A percentile compares a stretch with the other conserved stretches of the same genome.
Evolutionary conservation across 768 basidiomycete genomes (phyloP).

Genomic region (Mycena leptocephala): DNA sequence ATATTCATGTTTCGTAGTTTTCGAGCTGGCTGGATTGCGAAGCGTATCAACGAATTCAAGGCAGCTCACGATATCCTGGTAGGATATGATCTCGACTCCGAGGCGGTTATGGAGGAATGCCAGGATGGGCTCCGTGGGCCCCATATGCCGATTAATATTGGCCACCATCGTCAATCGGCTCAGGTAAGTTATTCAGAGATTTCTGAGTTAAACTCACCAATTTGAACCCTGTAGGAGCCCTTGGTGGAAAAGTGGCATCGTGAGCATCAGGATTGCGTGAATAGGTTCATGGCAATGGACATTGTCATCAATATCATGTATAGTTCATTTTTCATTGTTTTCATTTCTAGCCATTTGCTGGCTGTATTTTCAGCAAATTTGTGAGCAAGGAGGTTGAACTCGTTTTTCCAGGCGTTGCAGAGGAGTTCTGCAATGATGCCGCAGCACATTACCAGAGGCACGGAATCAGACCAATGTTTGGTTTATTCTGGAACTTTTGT

Average conservation of each 20-base stretch:
- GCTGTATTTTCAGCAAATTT: too few relatives aligned
- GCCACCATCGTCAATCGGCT: conserved; percentile 1
- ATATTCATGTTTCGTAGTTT: too few relatives aligned
- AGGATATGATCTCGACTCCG: too few relatives aligned
- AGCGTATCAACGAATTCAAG: too few relatives aligned
- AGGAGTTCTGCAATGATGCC: conserved; percentile 24
- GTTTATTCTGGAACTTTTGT: conserved; percentile 47
- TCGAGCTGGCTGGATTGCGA: too few relatives aligned
- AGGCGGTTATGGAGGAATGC: too few relatives aligned
- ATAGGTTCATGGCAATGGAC: neutral
- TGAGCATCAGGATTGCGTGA: neutral
- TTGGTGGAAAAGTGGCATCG: neutral
- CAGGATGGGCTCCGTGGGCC: neutral
- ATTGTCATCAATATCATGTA: too few relatives aligned
- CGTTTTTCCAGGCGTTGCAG: conserved; percentile 39
- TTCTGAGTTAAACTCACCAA: neutral
- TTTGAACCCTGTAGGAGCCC: neutral
- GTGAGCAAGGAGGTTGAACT: too few relatives aligned
- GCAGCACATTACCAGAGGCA: conserved; percentile 33
- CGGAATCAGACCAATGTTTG: conserved; percentile 38
- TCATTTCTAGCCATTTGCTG: too few relatives aligned
- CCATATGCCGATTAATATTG: conserved; percentile 8
- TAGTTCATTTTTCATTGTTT: neutral
- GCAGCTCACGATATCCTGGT: too few relatives aligned
- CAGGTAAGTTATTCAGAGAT: neutral